Base-by-base conservation (phyloP, 495 filamentous ascomycete genomes). In the Penicillium waksmanii region DNA sequence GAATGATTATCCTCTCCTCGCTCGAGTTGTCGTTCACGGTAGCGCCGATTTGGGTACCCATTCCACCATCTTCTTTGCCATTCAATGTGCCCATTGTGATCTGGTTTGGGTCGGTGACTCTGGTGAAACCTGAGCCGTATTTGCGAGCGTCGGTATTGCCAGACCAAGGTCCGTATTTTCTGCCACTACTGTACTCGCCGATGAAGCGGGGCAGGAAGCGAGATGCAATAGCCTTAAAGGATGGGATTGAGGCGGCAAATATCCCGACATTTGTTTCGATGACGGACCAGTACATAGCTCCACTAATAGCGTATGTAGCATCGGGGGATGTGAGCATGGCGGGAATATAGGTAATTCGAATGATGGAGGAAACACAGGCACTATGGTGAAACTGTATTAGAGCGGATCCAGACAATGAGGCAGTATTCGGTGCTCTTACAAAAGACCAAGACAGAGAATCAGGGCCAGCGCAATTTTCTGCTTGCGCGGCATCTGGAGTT, bases 261-360 rank as follows among this genome's bases (percentile, higher is more conserved):
- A 79, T 74, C 44, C 72, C 76, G 55, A 79, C 58, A 66, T 79
- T 76, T 63, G 73, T 75, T 46, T 79, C 76, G 54, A 79, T 74
- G 18, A 72, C 70, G 31, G 76, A 79, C 76, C 76, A 79, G 61
- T 76, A 76, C 75, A 77, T 77, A 38, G 75, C 72, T 42, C 68
- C 73, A 58, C 66, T 73, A 58, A 75, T 74, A 33, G 67, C 76
- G 61, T 73, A 76, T 36, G 75, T 77, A 21, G 63, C 59, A 53
- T 78, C 76, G 5, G 62, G 17, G 5, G 72, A 72, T 19, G 53
- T 63, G 46, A 75, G 69, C 74, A 79, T 76, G 49, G 61, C 15
- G 27, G 74, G 73, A 56, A 77, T 73, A 48, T 73, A 73, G 43
- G 73, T 73, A 49, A 79, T 76, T 62, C 76, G 76, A 34, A 76